A percentile compares a stretch with the other conserved stretches of the same genome.
phyloP scores from a whole-genome alignment of 2,329 filamentous ascomycete species.

The Fusarium tjaetaba region DNA sequence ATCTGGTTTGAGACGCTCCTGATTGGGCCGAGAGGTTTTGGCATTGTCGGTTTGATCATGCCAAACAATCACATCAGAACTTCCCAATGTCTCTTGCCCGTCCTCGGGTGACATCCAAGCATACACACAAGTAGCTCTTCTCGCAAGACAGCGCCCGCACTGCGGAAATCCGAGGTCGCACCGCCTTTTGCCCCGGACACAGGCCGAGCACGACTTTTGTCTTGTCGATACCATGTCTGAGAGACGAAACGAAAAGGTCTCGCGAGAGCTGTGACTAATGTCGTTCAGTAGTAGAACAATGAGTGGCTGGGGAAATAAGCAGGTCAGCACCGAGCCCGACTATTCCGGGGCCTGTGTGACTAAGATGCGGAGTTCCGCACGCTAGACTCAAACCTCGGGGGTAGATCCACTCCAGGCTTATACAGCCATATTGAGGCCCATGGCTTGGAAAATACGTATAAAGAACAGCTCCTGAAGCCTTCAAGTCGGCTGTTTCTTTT shows the following conservation, averaged over 20 bases:
- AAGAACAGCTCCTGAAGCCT: background rate
- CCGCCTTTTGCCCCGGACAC: background rate
- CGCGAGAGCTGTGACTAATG: too few species aligned
- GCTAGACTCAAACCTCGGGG: background rate
- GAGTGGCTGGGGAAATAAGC: too few species aligned
- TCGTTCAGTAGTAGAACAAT: too few species aligned
- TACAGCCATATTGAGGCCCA: too few species aligned
- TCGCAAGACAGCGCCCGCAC: background rate
- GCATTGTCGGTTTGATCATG: rapidly evolving
- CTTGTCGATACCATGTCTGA: background rate
- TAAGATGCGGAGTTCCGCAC: background rate
- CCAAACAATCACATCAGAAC: rapidly evolving
- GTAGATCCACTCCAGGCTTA: background rate
- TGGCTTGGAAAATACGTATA: background rate
- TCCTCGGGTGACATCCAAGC: background rate
- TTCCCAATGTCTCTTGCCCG: rapidly evolving
- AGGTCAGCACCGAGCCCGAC: background rate
- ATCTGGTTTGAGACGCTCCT: rapidly evolving
- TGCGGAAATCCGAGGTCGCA: background rate
- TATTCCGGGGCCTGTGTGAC: background rate
- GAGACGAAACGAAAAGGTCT: too few species aligned
- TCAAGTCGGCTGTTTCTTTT: rapidly evolving
- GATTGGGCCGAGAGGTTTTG: rapidly evolving
- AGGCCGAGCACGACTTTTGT: background rate
- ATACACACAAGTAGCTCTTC: background rate